These are phyloP conservation scores for Eimeria necatrix DNA, from an alignment of 169 alveolate genomes.

Conservation along the genomic window DNA sequence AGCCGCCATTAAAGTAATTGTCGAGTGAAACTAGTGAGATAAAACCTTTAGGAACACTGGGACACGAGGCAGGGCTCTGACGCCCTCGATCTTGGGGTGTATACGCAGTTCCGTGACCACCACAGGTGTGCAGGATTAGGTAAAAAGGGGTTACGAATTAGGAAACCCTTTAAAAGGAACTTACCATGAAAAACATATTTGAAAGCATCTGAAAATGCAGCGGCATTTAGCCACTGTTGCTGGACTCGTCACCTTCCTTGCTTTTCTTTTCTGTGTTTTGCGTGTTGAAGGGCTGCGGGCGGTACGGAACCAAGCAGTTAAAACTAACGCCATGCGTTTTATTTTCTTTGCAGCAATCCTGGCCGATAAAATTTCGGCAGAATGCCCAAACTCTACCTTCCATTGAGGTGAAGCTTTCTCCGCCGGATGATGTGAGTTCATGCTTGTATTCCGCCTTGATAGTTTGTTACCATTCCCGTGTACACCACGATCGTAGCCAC, in stretches of 20 bases:
- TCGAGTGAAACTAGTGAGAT: neutral
- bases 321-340: neutral
- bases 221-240: neutral
- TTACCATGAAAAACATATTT: neutral
- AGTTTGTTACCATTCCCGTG: neutral
- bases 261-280: neutral
- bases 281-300: neutral
- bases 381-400: slow-evolving; percentile 83
- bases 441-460: neutral
- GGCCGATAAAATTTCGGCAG: slow-evolving; percentile 82
- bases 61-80: too few species aligned
- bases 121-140: neutral
- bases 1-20: neutral
- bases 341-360: slow-evolving; percentile 42
- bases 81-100: neutral
- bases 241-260: neutral
- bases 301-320: neutral
- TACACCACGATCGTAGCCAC: slow-evolving; percentile 41
- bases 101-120: neutral
- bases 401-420: slow-evolving; percentile 80
- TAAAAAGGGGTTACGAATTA: too few species aligned
- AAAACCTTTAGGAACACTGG: too few species aligned
- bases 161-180: neutral
- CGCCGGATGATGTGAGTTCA: slow-evolving; percentile 80
- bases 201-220: slow-evolving; percentile 7